Conservation (phyloP, 352 stramenopile genomes). For the Globisporangium orthogonon region DNA sequence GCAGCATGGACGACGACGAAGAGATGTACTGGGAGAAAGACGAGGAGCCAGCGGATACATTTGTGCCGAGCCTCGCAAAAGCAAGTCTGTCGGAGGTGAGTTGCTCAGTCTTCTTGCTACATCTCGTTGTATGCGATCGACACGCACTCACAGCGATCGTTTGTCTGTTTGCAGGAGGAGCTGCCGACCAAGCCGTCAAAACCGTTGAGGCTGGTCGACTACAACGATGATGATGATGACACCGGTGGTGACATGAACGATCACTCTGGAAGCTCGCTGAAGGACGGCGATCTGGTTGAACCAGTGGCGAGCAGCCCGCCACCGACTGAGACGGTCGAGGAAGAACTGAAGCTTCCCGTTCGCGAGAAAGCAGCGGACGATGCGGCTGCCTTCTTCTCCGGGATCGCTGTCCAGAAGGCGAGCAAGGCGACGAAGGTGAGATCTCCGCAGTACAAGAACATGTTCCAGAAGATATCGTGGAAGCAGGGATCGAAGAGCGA, state of each 20-base stretch:
- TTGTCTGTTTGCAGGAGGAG: constrained; percentile 26
- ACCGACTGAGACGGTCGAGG: constrained; percentile 19
- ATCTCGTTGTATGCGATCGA: not conserved
- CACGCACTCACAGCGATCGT: not conserved
- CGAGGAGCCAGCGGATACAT: constrained; percentile 29
- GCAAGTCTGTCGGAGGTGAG: constrained; percentile 41
- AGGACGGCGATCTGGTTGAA: constrained; percentile 27
- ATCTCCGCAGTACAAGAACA: constrained; percentile 66
- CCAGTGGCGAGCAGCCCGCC: constrained; percentile 10
- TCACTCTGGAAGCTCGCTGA: constrained; percentile 20
- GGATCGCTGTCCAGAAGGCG: constrained; percentile 32
- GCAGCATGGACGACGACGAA: constrained; percentile 66
- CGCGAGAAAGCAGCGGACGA: constrained; percentile 50
- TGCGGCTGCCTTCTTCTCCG: constrained; percentile 41
- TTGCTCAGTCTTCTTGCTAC: not conserved
- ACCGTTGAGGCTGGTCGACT: constrained; percentile 69
- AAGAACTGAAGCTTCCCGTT: constrained; percentile 58
- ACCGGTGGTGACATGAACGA: constrained; percentile 32
- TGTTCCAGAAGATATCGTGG: constrained; percentile 79
- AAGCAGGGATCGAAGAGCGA: constrained; percentile 22
- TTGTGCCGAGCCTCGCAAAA: constrained; percentile 31
- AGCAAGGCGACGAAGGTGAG: constrained; percentile 27
- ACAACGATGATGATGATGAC: constrained; percentile 62
- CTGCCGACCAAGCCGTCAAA: constrained; percentile 42
- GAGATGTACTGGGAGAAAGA: constrained; percentile 80